Evolutionary conservation across 2,329 filamentous ascomycete genomes (phyloP), one percentile per base, ranked within the genome.

Genomic region (Furcasterigmium furcatum): DNA sequence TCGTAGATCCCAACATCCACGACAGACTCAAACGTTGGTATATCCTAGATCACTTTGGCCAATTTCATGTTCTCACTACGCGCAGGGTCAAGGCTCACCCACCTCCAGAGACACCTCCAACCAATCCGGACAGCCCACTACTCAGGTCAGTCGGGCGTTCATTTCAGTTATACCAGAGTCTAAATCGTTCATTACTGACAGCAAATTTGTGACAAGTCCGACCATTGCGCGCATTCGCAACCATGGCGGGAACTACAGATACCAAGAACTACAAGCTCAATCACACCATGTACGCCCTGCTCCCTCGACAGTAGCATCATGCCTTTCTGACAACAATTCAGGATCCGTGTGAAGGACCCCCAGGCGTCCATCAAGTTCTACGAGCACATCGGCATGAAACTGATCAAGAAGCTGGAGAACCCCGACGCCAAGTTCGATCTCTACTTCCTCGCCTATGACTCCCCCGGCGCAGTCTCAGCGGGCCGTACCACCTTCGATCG

Each of bases 301-400:
- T 7, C 3, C 5, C 1, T 16, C 7, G 34, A 20, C 9, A 40
- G 21, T 5, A 9, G 19, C 2, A 25, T n/a, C 10, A 9, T 47
- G 10, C 1, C 4, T 16, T 24, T 3, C 44, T 59, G 25, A 53
- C 43, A 7, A 46, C 44, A 22, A 43, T 52, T n/a, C n/a, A 94
- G 89, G 89, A 76, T 96, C 64, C 87, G 92, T 66, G 87, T 97
- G 62, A 97, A 97, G 70, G 91, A 99, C 71, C 92, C 92, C 10
- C 85, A 91, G 70, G 81, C 77, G 62, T 90, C 86, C 32, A 83
- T 97, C 67, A 87, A 92, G 56, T 99, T 95, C 70, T 99, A 97
- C 69, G 85, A 96, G 63, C 88, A 90, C 66, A 80, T 99, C 16
- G 94, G 94, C 57, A 84, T 97, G 79, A 91, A 77, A 61, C 70